Evolutionary conservation across 1,139 yeast species (phyloP).

Genomic region (Candida glucosophila): DNA sequence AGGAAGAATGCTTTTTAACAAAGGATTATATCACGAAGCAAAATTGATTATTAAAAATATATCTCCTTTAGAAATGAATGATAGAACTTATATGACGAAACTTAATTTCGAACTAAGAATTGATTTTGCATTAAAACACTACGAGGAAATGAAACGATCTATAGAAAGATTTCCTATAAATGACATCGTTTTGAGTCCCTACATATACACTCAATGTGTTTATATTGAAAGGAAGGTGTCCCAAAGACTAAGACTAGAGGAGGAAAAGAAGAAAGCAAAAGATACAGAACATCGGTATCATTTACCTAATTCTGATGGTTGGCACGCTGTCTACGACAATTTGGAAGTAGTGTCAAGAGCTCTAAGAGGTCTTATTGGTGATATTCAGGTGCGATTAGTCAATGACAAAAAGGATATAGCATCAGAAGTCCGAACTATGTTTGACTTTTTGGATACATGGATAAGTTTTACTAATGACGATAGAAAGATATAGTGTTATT

Average conservation of each 20-base stretch:
- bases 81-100: conserved; percentile 16
- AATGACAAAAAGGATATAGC: conserved; percentile 21
- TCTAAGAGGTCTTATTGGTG: conserved; percentile 26
- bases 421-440: conserved; percentile 12
- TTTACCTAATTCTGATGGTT: neutral
- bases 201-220: conserved; percentile 23
- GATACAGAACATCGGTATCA: neutral
- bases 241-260: conserved; percentile 1
- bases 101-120: conserved; percentile 18
- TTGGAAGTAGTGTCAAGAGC: conserved; percentile 2
- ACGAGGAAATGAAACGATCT: conserved; percentile 10
- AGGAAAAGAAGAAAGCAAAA: neutral
- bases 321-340: neutral
- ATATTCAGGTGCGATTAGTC: conserved; percentile 20
- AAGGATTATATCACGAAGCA: conserved; percentile 17
- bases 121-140: conserved; percentile 12
- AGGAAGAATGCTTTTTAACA: conserved; percentile 23
- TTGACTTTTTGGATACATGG: conserved; percentile 21
- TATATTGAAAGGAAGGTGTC: conserved; percentile 15
- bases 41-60: conserved; percentile 15
- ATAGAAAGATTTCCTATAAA: conserved; percentile 24
- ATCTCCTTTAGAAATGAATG: conserved; percentile 15
- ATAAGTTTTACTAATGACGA: conserved; percentile 5
- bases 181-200: conserved; percentile 25
- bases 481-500: conserved; percentile 4